These are phyloP conservation scores for Annulohypoxylon moriforme DNA, from an alignment of 495 filamentous ascomycete species.

Conservation along the genomic window DNA sequence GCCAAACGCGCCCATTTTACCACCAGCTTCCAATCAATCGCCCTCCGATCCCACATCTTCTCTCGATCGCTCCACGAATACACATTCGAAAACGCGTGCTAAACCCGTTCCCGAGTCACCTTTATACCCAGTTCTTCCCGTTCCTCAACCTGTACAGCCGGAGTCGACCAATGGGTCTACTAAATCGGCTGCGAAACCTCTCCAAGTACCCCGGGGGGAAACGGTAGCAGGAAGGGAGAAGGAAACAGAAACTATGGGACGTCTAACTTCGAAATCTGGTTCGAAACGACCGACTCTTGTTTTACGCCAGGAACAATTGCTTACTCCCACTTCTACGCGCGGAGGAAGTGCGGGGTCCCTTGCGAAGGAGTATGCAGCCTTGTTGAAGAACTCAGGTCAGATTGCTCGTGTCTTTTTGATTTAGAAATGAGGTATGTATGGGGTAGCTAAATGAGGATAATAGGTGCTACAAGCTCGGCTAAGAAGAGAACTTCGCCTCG, in stretches of 20 bases:
- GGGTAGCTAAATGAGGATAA: constrained; percentile 18
- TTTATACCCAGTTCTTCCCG: constrained; percentile 45
- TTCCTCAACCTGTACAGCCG: constrained; percentile 15
- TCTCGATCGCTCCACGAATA: constrained; percentile 12
- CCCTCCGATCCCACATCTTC: constrained; percentile 32
- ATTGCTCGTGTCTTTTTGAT: background rate
- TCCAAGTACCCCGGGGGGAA: constrained; percentile 22
- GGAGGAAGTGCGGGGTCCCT: constrained; percentile 44
- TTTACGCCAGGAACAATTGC: constrained; percentile 49
- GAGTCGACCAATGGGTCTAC: constrained; percentile 39
- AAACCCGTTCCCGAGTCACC: constrained; percentile 13
- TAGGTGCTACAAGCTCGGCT: constrained; percentile 36
- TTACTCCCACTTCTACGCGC: constrained; percentile 51
- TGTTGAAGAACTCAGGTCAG: constrained; percentile 41
- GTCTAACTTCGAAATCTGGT: constrained; percentile 41
- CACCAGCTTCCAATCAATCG: constrained; percentile 41
- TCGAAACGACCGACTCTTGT: constrained; percentile 45
- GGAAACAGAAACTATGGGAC: constrained; percentile 44
- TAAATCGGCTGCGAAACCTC: constrained; percentile 28
- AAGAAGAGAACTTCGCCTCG: constrained; percentile 41
- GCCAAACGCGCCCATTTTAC: constrained; percentile 48
- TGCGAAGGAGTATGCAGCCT: constrained; percentile 50
- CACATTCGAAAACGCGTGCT: constrained; percentile 29
- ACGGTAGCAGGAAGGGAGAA: constrained; percentile 23
- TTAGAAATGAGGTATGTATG: background rate